Base-by-base conservation (phyloP, 2,329 filamentous ascomycete species). In the Hortaea werneckii region DNA sequence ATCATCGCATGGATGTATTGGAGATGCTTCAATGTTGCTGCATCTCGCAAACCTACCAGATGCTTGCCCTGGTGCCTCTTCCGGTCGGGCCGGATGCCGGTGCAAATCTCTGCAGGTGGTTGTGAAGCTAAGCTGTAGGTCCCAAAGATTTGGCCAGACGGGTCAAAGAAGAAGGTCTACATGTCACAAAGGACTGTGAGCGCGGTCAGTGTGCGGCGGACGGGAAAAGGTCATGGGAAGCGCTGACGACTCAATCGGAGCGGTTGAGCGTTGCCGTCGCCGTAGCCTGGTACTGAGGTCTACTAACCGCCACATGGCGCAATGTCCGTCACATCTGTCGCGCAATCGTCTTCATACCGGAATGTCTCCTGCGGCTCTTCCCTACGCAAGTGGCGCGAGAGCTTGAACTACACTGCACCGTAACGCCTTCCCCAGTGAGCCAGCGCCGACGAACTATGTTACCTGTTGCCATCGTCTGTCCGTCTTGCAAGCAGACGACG, bases 31-130 rank as follows among this genome's bases (percentile, higher is more conserved):
- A 38, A 50, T 46, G 44, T 48, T 41, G n/a, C 46, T 40, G 44
- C 47, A 48, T 40, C 43, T 41, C 26, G 48, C 40, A 38, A 50
- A 42, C 58, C 59, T 58, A 59, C 57, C 54, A 55, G 37, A 50
- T 28, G 29, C 27, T 40, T 59, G 58, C 56, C 58, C 58, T 59
- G 57, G 47, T 50, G 49, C 50, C 53, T 52, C 52, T 51, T 48
- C 57, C 57, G 58, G 52, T 52, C 57, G 59, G 59, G 47, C 58
- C 59, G 58, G 44, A 34, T 50, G 45, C 57, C 59, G 58, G 50
- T 53, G 53, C 50, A 49, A 45, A 37, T 44, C 44, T 45, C 51
- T 54, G 57, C 57, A 59, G 54, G 54, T 52, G 43, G 46, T 50
- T 43, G 51, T 50, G 46, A 51, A 46, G 50, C 54, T 54, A 57